Evolutionary conservation across 2,329 filamentous ascomycete species (phyloP), one percentile per base, ranked within the genome.

Genomic region (Emericellopsis cladophorae): DNA sequence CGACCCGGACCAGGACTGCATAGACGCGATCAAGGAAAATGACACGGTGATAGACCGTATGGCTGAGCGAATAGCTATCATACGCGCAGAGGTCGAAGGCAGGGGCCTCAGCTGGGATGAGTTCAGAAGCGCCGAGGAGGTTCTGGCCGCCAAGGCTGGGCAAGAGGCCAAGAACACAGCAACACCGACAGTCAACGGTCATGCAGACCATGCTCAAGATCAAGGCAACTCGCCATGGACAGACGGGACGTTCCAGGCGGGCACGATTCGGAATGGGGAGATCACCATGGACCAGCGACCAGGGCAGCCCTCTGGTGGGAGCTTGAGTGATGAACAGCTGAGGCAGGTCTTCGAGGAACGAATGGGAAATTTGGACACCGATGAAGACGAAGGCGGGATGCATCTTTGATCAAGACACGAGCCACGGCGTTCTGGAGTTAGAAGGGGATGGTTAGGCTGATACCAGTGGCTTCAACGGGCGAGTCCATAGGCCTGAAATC

Each of bases 1-100:
- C 16, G 47, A 44, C 14, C 60, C 78, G 14, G 84, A 89, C 54
- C 67, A 68, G 46, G 82, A 84, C 56, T 89, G 84, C 64, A 63
- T 76, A 48, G 81, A 87, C 43, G 84, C 83, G 44, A 83, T 88
- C 54, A 57, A 62, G 42, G 83, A 89, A 60, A 88, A 88, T 59
- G 70, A 79, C 50, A 58, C 54, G 16, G 81, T 88, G 43, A 81
- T 89, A 43, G 66, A 59, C 45, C 71, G 81, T 49, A 83, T 86
- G 73, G 65, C 71, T 45, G 72, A 78, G 60, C 68, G 82, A 55
- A 72, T 87, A 46, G 65, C 64, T 41, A 57, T 86, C 39, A 64
- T 87, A 45, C 74, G 70, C 48, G 62, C 54, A 34, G 84, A 89
- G 62, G 76, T 87, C 8, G 73, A 79, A 57, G 52, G 54, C 8